Evolutionary conservation across 148 eudicot species (phyloP).

Genomic region (Rhododendron simsii): DNA sequence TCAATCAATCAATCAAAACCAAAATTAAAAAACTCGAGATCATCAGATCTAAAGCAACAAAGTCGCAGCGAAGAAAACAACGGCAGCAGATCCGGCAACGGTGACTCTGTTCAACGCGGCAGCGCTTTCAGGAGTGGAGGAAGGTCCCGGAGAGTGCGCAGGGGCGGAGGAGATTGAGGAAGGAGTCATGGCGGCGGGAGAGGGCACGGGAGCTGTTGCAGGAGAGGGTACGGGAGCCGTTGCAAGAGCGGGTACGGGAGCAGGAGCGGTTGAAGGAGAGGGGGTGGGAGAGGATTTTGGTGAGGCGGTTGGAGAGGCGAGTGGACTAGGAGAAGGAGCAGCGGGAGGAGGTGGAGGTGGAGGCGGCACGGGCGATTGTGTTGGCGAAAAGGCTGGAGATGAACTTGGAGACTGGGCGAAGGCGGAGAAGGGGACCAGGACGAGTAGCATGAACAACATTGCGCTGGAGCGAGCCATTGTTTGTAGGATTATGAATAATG

Average conservation of each 20-base stretch:
- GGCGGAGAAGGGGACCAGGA: constrained; percentile 34
- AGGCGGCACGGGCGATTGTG: background rate
- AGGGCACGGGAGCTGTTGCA: background rate
- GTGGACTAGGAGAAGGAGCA: no score
- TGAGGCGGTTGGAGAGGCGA: background rate
- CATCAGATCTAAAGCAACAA: constrained; percentile 44
- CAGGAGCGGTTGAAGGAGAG: background rate
- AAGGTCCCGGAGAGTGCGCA: background rate
- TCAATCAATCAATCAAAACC: background rate
- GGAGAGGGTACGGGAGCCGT: background rate
- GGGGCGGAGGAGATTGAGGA: background rate
- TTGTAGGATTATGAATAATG: background rate
- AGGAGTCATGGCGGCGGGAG: background rate
- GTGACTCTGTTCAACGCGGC: constrained; percentile 39
- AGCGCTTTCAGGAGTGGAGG: background rate
- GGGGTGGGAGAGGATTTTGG: background rate
- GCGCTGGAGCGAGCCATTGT: constrained; percentile 34
- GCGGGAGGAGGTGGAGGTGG: no score
- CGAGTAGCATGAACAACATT: constrained; percentile 19
- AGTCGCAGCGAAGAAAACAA: constrained; percentile 27
- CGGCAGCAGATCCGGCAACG: constrained; percentile 37
- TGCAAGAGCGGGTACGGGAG: background rate
- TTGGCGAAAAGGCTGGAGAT: constrained; percentile 19
- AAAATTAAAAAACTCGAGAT: background rate
- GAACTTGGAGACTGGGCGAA: constrained; percentile 47